Base-by-base conservation (phyloP, 176 grass and related monocot genomes). In the Hordeum marinum region DNA sequence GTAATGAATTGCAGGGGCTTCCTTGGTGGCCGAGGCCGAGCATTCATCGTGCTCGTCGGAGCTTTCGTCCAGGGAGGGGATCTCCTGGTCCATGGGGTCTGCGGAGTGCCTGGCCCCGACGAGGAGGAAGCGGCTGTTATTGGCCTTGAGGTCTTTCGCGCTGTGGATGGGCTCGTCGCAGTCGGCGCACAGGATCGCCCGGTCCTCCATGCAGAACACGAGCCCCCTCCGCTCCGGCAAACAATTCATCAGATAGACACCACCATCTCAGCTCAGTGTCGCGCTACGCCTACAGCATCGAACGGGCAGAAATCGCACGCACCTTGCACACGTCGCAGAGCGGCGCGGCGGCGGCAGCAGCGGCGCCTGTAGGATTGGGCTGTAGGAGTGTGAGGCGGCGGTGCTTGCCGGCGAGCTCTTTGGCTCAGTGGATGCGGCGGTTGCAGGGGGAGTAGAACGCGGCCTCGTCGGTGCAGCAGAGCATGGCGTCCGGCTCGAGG, bases 121-220 rank as follows among this genome's bases (percentile, higher is more conserved):
- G 84, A 99, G 93, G 40, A 99, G 91, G 85, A 96, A 96, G 35
- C 96, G 86, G 52, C 48, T 96, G 85, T 99, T 93, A 89, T 94
- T 96, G 89, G 89, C 91, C 34, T 90, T 96, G 72, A 99, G 87
- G 1, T 96, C 77, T 82, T 96, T 99, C 13, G 88, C 91, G 78
- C 76, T 67, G 79, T 99, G 96, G 82, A 99, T 89, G 46, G 91
- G 90, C 4, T 85, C 90, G 74, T 99, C 96, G 79, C 96, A 99
- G 42, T 95, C 91, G 23, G 82, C 76, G 96, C 96, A 99, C 41
- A 99, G 94, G 80, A 96, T 96, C 71, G 96, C 94, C 50, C 96
- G 72, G 84, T 99, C 96, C 91, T 99, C 93, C 35, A 94, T 91
- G 90, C 96, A 99, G 90, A 99, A 96, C 85, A 99, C 87, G 36